These are phyloP conservation scores for Ophiorrhiza pumila DNA, from an alignment of 257 asterid species.

Conservation along the genomic window DNA sequence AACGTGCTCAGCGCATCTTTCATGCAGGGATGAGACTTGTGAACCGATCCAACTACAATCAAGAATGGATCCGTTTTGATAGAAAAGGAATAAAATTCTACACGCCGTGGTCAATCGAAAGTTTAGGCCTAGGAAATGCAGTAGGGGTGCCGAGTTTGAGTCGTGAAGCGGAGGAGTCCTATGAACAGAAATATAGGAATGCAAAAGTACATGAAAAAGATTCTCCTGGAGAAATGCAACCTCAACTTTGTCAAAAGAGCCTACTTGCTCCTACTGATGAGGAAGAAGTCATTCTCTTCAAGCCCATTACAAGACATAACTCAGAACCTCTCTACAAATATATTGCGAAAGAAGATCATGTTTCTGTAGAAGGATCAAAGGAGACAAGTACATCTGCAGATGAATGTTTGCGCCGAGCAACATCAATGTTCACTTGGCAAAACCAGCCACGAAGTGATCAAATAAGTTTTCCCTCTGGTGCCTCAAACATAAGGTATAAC, in stretches of 20 bases:
- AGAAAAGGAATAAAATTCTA: slow-evolving; percentile 22
- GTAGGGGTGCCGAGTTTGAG: slow-evolving; percentile 22
- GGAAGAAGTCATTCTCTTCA: slow-evolving; percentile 83
- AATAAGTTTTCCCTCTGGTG: slow-evolving; percentile 27
- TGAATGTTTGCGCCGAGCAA: slow-evolving; percentile 62
- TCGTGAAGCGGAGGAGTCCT: slow-evolving; percentile 16
- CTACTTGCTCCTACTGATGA: slow-evolving; percentile 25
- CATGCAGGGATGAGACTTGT: slow-evolving; percentile 42
- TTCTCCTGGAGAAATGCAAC: slow-evolving; percentile 7
- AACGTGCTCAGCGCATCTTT: slow-evolving; percentile 48
- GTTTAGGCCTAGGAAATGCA: slow-evolving; percentile 18
- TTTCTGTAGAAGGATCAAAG: slow-evolving; percentile 18
- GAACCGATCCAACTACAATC: slow-evolving; percentile 20
- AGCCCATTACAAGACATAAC: slow-evolving; percentile 74
- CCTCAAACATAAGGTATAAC: slow-evolving; percentile 14
- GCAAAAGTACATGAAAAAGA: slow-evolving; percentile 13
- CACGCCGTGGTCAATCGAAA: slow-evolving; percentile 4
- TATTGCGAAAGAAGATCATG: slow-evolving; percentile 24
- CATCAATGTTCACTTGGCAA: slow-evolving; percentile 52
- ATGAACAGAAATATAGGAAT: slow-evolving; percentile 11
- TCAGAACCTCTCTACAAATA: slow-evolving; percentile 60
- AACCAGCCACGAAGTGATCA: slow-evolving; percentile 36
- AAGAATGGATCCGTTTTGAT: slow-evolving; percentile 30
- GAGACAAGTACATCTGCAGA: slow-evolving; percentile 28
- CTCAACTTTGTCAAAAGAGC: slow-evolving; percentile 11